Percentiles rank a stretch among this genome's conserved stretches.
These are phyloP conservation scores for Pseudogymnoascus sp. DNA, from an alignment of 2,329 filamentous ascomycete species.

Conservation along the genomic window DNA sequence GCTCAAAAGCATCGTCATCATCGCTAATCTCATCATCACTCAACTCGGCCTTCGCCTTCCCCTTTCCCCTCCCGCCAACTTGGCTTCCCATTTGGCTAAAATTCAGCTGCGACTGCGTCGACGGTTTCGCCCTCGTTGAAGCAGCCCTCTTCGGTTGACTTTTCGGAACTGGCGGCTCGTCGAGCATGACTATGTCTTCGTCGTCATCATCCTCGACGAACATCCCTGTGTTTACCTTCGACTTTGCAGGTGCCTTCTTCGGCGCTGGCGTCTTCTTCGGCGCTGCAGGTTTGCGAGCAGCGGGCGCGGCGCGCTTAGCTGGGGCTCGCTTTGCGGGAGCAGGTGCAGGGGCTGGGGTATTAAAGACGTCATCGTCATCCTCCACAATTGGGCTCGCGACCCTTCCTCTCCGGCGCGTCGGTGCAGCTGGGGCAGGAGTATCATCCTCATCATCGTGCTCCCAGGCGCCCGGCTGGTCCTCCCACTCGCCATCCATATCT, in stretches of 20 bases:
- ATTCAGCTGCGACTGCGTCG: slow-evolving; percentile 42
- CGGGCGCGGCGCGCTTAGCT: slow-evolving; percentile 30
- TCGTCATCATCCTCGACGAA: slow-evolving; percentile 39
- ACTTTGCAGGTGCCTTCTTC: slow-evolving; percentile 31
- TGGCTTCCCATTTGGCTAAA: slow-evolving; percentile 36
- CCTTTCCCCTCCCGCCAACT: slow-evolving; percentile 32
- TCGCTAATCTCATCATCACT: slow-evolving; percentile 61
- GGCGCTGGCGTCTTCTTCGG: slow-evolving; percentile 28
- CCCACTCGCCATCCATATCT: slow-evolving; percentile 84
- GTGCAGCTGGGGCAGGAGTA: slow-evolving; percentile 30
- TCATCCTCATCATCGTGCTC: slow-evolving; percentile 41
- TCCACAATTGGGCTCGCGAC: slow-evolving; percentile 39
- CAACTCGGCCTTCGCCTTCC: slow-evolving; percentile 45
- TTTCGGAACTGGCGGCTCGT: slow-evolving; percentile 37
- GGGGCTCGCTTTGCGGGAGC: slow-evolving; percentile 33
- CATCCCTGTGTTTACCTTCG: slow-evolving; percentile 32
- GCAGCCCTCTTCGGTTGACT: slow-evolving; percentile 23
- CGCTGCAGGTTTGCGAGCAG: slow-evolving; percentile 30
- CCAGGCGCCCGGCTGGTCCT: slow-evolving; percentile 64
- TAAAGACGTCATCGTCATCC: slow-evolving; percentile 45
- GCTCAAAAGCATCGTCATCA: slow-evolving; percentile 51
- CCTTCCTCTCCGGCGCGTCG: slow-evolving; percentile 24
- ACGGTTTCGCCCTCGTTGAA: slow-evolving; percentile 24
- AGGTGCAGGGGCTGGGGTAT: slow-evolving; percentile 31
- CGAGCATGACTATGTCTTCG: slow-evolving; percentile 47